Evolutionary conservation across 352 stramenopile species (phyloP), one percentile per base, ranked within the genome.

Genomic region (Phytophthora syringae): DNA sequence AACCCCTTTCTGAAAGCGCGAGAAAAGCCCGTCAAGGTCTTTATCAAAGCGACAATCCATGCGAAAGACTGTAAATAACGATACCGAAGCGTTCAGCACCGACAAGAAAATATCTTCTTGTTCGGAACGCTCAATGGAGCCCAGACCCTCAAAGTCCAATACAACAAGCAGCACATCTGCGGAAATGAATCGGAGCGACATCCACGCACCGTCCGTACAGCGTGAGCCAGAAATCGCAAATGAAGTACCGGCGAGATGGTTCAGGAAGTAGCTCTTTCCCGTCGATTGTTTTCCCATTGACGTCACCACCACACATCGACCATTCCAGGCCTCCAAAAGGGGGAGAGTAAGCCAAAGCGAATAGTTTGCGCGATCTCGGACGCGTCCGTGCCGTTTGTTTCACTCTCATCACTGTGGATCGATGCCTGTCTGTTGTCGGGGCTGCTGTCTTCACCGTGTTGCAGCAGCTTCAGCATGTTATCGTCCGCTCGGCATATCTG

Each of bases 261-360:
- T 93, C 2, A 92, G 50, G 12, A 91, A 88, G 52, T 94, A 94
- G 44, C 78, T 91, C 44, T 92, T 92, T 7, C 85, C n/a, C 82
- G 81, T 93, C 1, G 82, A 93, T 39, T 93, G 85, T 18, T 82
- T 82, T 7, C 74, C 70, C 74, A 82, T 79, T 0, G 74, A 82
- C 0, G 67, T 79, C 13, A 76, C 60, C 1, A 79, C 70, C 0
- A 67, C 32, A 10, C 67, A 76, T 0, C 51, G 49, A 10, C 70
- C 62, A 48, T 47, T 45, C 74, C 70, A 82, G 0, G 70, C 67
- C 37, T 79, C 63, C 10, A 79, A 13, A 4, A 79, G 16, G 67
- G 66, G 2, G 73, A 79, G 0, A 81, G 32, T 3, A 82, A 52
- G 0, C 67, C 74, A 49, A 82, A 82, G 0, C 67, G 67, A 27